Evolutionary conservation across 495 filamentous ascomycete species (phyloP), one percentile per base, ranked within the genome.

Genomic region (Pyrenopolyporus hunteri): DNA sequence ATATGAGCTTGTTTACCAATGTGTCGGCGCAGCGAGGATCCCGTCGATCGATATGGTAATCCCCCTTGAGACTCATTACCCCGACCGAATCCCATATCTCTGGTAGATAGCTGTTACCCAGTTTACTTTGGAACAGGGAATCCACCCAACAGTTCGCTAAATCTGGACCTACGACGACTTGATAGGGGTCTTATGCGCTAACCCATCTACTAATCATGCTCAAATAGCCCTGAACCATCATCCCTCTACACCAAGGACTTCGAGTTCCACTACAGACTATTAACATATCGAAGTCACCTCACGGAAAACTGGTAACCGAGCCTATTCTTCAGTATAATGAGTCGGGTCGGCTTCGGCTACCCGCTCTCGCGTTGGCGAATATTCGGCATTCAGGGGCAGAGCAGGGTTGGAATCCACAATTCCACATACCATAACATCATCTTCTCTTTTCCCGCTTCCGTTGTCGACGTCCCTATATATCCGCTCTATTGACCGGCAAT

Each of bases 221-320:
- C 61, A 70, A 4, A 73, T 73, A 3, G 92, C 90, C 0, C 85
- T 87, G 0, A 83, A 73, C 0, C n/a, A n/a, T n/a, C 37, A 1
- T 87, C 82, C 1, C 80, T 93, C 4, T 90, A 87, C 65, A 78
- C 80, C 0, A 83, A 79, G 46, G 90, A 93, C 72, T 92, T 93
- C 66, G 87, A 88, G 28, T 93, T 85, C 74, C 77, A 89, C 68
- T 82, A 82, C 0, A 89, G 89, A 29, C 80, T 78, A 9, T 73
- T 91, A 0, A 60, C 93, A 42, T 93, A 83, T 71, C 80, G 89
- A 4, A 89, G 89, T 17, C 81, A 86, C 63, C 93, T 94, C 66
- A 76, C 71, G 2, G 84, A 88, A 8, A 85, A 72, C 1, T 88
- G 88, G 3, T 89, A 93, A 53, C 71, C 67, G 0, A 73, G 62